These are phyloP conservation scores for Neurospora sp. DNA, from an alignment of 495 filamentous ascomycete genomes.

Conservation along the genomic window DNA sequence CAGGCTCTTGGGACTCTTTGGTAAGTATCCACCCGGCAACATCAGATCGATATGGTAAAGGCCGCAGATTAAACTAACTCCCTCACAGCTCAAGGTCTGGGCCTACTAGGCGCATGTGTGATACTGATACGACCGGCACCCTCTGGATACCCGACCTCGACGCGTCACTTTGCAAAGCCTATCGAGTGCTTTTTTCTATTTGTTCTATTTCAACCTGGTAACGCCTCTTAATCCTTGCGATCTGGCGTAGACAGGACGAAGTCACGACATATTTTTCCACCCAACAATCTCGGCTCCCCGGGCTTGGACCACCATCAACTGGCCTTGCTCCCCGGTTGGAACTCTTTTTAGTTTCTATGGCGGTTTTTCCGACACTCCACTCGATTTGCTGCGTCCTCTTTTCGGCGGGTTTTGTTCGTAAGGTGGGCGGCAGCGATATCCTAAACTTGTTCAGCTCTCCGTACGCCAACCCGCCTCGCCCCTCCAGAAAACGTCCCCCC, in stretches of 20 bases:
- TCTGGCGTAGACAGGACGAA: constrained; percentile 43
- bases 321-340: constrained; percentile 8
- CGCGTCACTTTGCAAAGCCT: constrained; percentile 22
- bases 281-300: constrained; percentile 24
- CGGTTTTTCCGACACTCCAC: constrained; percentile 19
- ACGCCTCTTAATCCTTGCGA: constrained; percentile 35
- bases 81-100: constrained; percentile 73
- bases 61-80: constrained; percentile 15
- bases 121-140: constrained; percentile 17
- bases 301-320: constrained; percentile 7
- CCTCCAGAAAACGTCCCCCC: neutral
- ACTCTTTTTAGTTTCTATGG: constrained; percentile 6
- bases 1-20: constrained; percentile 97
- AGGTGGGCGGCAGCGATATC: constrained; percentile 10
- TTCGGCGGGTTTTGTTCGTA: constrained; percentile 11
- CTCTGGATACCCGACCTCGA: constrained; percentile 22
- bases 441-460: neutral
- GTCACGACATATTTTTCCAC: constrained; percentile 41
- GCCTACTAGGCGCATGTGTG: constrained; percentile 43
- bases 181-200: constrained; percentile 21
- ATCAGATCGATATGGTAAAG: neutral
- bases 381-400: constrained; percentile 16
- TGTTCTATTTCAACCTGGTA: constrained; percentile 33
- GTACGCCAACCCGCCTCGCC: neutral
- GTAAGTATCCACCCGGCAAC: constrained; percentile 46